Conservation (phyloP, 176 grass and related monocot genomes). For the Neostapfia colusana region DNA sequence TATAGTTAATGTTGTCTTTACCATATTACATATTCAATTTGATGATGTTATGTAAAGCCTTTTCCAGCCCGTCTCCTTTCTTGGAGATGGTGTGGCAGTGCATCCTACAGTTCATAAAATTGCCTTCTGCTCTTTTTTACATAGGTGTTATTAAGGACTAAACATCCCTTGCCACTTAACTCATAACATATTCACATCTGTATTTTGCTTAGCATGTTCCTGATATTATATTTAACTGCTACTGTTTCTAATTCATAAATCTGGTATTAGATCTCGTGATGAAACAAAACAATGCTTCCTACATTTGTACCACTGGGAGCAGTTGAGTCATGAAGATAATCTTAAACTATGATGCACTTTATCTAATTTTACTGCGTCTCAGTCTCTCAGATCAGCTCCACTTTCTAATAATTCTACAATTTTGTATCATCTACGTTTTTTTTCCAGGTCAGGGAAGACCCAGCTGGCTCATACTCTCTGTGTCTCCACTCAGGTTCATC, state of each 20-base stretch:
- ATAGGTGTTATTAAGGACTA: not conserved
- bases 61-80: not conserved
- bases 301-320: not conserved
- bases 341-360: not conserved
- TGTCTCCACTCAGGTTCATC: conserved; percentile 70
- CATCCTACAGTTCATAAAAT: conserved; percentile 1
- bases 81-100: not conserved
- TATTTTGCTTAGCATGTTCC: not conserved
- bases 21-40: not conserved
- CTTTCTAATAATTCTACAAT: not conserved
- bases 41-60: not conserved
- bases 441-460: conserved; percentile 81
- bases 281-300: not conserved
- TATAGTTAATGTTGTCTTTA: not conserved
- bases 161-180: not conserved
- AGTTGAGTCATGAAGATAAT: not conserved
- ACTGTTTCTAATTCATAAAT: not conserved
- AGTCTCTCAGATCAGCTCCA: conserved; percentile 23
- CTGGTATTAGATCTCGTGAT: not conserved
- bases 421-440: not conserved
- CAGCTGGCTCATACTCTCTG: conserved; percentile 85
- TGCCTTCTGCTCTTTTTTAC: not conserved
- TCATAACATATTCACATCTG: not conserved
- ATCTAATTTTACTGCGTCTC: not conserved
- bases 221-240: not conserved